Conservation (phyloP, 2,329 filamentous ascomycete species). For the Penicillium sp. region DNA sequence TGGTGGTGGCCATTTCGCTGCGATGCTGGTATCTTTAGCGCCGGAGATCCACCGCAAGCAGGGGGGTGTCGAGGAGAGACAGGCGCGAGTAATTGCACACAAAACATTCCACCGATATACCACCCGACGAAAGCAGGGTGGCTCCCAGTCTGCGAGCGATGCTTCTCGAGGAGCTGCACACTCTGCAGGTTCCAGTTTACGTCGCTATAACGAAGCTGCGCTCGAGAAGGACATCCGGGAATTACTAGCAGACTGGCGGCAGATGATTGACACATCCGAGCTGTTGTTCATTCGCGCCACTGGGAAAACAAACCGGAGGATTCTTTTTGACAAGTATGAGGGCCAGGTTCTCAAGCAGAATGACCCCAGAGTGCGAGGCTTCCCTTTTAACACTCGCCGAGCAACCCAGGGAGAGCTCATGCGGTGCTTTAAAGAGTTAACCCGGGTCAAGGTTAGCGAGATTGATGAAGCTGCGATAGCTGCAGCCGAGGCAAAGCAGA, state of each 20-base stretch:
- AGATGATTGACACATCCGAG: conserved; percentile 75
- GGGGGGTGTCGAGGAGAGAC: conserved; percentile 68
- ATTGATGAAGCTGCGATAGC: conserved; percentile 64
- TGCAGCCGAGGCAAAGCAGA: conserved; percentile 51
- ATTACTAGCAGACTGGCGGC: conserved; percentile 78
- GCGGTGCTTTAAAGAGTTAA: conserved; percentile 90
- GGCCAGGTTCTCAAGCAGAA: conserved; percentile 75
- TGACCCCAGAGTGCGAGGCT: conserved; percentile 75
- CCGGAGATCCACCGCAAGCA: conserved; percentile 70
- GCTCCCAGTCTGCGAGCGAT: conserved; percentile 89
- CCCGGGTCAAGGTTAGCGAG: conserved; percentile 76
- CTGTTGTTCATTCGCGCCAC: conserved; percentile 86
- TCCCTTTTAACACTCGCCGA: conserved; percentile 87
- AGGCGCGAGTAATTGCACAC: conserved; percentile 84
- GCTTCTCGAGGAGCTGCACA: conserved; percentile 90
- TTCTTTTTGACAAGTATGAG: conserved; percentile 86
- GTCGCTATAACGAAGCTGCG: conserved; percentile 90
- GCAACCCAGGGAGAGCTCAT: conserved; percentile 93
- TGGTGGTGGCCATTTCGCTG: conserved; percentile 93
- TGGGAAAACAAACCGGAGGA: conserved; percentile 77
- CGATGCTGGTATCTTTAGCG: conserved; percentile 86
- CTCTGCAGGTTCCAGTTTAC: conserved; percentile 82
- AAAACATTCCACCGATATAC: conserved; percentile 99
- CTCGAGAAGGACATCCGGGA: conserved; percentile 81
- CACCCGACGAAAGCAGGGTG: conserved; percentile 91